Percentiles rank a stretch among this genome's conserved stretches.
Conservation (phyloP, 441 rosid species). For the Mallotus japonicus region DNA sequence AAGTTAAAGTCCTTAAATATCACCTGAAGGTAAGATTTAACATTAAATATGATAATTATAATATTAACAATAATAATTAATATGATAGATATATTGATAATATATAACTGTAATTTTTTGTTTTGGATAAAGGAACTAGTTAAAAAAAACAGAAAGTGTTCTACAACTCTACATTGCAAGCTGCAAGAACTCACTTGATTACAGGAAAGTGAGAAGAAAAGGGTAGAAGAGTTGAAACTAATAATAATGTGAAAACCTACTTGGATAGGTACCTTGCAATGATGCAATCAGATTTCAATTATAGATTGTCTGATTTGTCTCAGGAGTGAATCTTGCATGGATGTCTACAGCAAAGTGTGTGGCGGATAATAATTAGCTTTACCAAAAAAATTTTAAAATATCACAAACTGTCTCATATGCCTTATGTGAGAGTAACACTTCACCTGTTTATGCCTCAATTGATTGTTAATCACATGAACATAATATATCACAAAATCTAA, state of each 20-base stretch:
- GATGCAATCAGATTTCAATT: background rate
- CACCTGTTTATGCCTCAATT: slow-evolving; percentile 5
- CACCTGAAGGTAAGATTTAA: too few relatives aligned
- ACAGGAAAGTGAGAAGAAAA: background rate
- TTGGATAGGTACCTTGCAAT: background rate
- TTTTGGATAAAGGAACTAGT: too few relatives aligned
- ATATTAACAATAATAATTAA: too few relatives aligned
- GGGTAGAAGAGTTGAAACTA: background rate
- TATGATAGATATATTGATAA: too few relatives aligned
- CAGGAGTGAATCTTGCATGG: slow-evolving; percentile 11
- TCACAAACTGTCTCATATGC: background rate
- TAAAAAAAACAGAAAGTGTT: too few relatives aligned
- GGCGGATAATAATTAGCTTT: slow-evolving; percentile 1
- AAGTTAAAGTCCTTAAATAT: too few relatives aligned
- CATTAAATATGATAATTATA: too few relatives aligned
- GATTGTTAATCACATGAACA: background rate
- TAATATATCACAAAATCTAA: background rate
- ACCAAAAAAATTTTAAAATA: background rate
- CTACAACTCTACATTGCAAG: too few relatives aligned
- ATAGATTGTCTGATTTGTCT: slow-evolving; percentile 8
- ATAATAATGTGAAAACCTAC: background rate
- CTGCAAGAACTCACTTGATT: background rate
- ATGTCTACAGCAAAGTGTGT: background rate
- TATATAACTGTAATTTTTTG: too few relatives aligned
- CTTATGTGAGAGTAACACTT: slow-evolving; percentile 7